A percentile compares a stretch with the other conserved stretches of the same genome.
These are phyloP conservation scores for Lippia alba DNA, from an alignment of 305 asterid species.

Conservation along the genomic window DNA sequence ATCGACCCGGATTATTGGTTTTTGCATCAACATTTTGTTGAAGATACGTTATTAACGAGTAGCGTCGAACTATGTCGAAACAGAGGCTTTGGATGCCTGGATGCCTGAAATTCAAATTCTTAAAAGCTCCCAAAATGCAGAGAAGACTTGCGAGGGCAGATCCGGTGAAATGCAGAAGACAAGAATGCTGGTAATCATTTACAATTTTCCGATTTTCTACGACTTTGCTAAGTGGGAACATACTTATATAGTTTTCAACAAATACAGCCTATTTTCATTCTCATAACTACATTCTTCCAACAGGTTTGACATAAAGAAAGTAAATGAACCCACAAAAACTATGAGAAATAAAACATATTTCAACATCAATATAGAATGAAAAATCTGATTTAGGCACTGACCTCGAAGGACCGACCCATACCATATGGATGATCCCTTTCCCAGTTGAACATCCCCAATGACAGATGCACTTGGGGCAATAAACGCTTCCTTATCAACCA, in stretches of 20 bases:
- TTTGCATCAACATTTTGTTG: too few relatives aligned
- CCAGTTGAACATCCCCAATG: constrained; percentile 85
- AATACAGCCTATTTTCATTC: not conserved
- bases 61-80: constrained; percentile 4
- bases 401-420: constrained; percentile 93
- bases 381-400: constrained; percentile 36
- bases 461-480: constrained; percentile 91
- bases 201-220: too few relatives aligned
- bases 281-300: not conserved
- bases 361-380: not conserved
- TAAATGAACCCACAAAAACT: not conserved
- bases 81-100: not conserved
- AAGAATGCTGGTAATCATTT: too few relatives aligned
- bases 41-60: not conserved
- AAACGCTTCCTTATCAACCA: constrained; percentile 79
- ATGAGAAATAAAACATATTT: not conserved
- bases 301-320: not conserved
- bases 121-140: too few relatives aligned
- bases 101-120: constrained; percentile 4
- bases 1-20: too few relatives aligned
- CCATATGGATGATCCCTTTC: constrained; percentile 86
- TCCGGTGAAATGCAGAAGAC: constrained; percentile 11
- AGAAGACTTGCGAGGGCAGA: too few relatives aligned
- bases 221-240: too few relatives aligned
- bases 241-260: constrained; percentile 11